Evolutionary conservation across 2,329 filamentous ascomycete species (phyloP), one percentile per base, ranked within the genome.

Genomic region (Neofusicoccum sp.): DNA sequence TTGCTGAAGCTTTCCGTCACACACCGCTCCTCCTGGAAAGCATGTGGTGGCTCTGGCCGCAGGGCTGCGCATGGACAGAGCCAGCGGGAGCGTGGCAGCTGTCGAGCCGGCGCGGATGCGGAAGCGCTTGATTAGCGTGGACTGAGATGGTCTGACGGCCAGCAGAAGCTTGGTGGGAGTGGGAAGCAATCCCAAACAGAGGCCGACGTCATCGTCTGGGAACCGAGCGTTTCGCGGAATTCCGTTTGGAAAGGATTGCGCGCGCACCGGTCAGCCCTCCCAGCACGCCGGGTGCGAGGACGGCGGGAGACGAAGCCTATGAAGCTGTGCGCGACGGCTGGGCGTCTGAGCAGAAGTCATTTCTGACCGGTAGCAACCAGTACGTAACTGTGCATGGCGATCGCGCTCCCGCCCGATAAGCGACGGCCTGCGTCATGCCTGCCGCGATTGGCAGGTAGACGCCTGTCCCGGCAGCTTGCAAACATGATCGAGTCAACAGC

Each of bases 101-200:
- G 28, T 43, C 38, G 38, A 40, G 38, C 26, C 26, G 51, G 11
- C 51, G 51, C 51, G 51, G 38, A 56, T 31, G 36, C 51, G 51
- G 51, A 5, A 43, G 38, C 51, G 51, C 51, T 56, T 56, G 36
- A n/a, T 31, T 56, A 56, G 51, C 51, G 51, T 31, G 38, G 2
- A n/a, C 12, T 12, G 8, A 20, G 20, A 30, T 24, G 16, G 26
- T 47, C 44, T 47, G 44, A 47, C 44, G 34, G 5, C 11, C 1
- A 14, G 34, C 34, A 20, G 14, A n/a, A 6, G 40, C 40, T 43
- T 43, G 40, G 40, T 43, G 40, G 6, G 40, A 43, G 40, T 6
- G 16, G 26, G n/a, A 14, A 20, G 40, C 8, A 48, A 44, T 33
- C n/a, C 45, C 20, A 20, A 48, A 48, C 45, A 48, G 8, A 48